Percentiles rank a stretch among this genome's conserved stretches.
These are phyloP conservation scores for Myotisia sp. DNA, from an alignment of 2,329 filamentous ascomycete species.

Conservation along the genomic window DNA sequence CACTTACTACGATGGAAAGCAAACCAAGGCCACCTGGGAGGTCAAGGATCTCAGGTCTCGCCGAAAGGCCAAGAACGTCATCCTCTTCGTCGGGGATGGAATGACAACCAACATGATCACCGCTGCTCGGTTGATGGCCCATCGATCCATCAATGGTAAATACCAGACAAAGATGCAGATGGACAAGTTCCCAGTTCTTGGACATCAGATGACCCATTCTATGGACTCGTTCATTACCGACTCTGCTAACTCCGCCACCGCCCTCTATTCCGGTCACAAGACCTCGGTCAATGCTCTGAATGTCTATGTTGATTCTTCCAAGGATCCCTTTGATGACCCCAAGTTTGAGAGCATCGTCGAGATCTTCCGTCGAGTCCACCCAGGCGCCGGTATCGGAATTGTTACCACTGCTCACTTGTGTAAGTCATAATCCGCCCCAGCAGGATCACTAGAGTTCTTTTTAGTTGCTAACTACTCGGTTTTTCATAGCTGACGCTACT, in stretches of 20 bases:
- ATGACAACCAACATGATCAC: slow-evolving; percentile 40
- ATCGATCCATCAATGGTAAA: slow-evolving; percentile 72
- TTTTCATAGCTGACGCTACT: slow-evolving; percentile 59
- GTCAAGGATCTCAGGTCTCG: slow-evolving; percentile 56
- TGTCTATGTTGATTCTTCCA: slow-evolving; percentile 66
- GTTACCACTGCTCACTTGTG: slow-evolving; percentile 59
- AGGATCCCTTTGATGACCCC: slow-evolving; percentile 62
- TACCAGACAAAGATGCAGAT: slow-evolving; percentile 63
- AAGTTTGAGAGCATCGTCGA: slow-evolving; percentile 69
- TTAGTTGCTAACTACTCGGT: slow-evolving; percentile 3
- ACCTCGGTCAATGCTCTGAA: slow-evolving; percentile 68
- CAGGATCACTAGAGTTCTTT: not conserved
- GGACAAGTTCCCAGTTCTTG: slow-evolving; percentile 73
- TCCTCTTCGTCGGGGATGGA: slow-evolving; percentile 65
- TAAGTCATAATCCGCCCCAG: slow-evolving; percentile 6
- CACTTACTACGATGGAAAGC: slow-evolving; percentile 57
- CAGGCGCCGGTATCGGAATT: slow-evolving; percentile 45
- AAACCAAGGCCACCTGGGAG: slow-evolving; percentile 60
- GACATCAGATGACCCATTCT: slow-evolving; percentile 81
- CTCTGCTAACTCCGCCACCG: slow-evolving; percentile 70
- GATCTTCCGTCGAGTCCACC: slow-evolving; percentile 54
- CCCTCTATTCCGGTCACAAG: slow-evolving; percentile 73
- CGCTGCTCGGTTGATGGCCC: slow-evolving; percentile 64
- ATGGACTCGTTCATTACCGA: slow-evolving; percentile 77
- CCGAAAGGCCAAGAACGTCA: slow-evolving; percentile 70